Evolutionary conservation across 2,329 filamentous ascomycete species (phyloP), one percentile per base, ranked within the genome.

Genomic region (Neospermospora avenae): DNA sequence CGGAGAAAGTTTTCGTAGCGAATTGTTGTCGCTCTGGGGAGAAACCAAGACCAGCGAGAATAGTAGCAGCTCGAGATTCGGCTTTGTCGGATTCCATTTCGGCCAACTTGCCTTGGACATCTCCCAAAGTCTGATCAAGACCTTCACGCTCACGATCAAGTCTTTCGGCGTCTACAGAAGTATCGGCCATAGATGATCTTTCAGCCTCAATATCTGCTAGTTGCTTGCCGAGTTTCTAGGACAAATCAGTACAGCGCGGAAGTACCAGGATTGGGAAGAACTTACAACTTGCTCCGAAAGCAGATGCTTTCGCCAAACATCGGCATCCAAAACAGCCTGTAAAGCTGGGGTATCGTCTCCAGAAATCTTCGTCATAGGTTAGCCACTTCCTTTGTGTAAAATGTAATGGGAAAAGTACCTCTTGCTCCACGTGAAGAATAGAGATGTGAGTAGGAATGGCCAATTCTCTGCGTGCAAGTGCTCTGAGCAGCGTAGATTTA

Each of bases 31-130:
- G 84, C 76, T 98, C 95, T 20, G 90, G 76, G 0, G 95, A 98
- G 83, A 99, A 99, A 69, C 95, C 95, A 60, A 99, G 86, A 84
- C 95, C 95, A 61, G 95, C 93, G 56, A 99, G 82, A 72, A 99
- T 99, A 76, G 91, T 97, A 54, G 95, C 95, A 49, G 95, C 95
- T 72, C 95, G 84, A 65, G 95, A 90, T 73, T 99, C 95, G 60
- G 95, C 95, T 78, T 97, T 98, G 79, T 99, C 95, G 0, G 95
- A 97, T 73, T 99, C 95, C 95, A 99, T 99, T 76, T 99, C 95
- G 20, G 93, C 85, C 61, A 99, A 82, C 76, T 99, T 99, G 61
- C 82, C 76, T 73, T 99, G 92, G 54, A 99, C 87, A 72, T 99
- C 95, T 67, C 89, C 91, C 48, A 99, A 82, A 41, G 95, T 96